phyloP scores from a whole-genome alignment of 306 rosid species.

The Prunus salicina region DNA sequence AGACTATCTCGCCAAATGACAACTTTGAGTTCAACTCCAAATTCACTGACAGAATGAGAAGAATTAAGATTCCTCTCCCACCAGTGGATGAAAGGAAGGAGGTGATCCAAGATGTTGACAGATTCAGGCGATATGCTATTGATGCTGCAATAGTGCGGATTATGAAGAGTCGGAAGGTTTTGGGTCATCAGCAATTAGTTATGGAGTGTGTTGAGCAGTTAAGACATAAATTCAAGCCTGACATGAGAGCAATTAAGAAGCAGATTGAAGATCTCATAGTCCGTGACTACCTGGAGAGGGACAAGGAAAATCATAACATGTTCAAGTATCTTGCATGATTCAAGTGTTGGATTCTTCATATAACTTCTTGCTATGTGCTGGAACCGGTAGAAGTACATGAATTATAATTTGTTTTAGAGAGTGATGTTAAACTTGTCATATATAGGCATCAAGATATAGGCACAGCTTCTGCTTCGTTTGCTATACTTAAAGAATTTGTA shows the following conservation, averaged over 20 bases:
- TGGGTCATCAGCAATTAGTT: slow-evolving; percentile 57
- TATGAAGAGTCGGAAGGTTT: slow-evolving; percentile 67
- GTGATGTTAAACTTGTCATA: background rate
- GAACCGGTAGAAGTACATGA: background rate
- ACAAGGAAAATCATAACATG: slow-evolving; percentile 41
- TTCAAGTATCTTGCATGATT: slow-evolving; percentile 56
- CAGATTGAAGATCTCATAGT: slow-evolving; percentile 70
- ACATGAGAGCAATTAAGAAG: slow-evolving; percentile 72
- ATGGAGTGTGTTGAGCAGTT: slow-evolving; percentile 63
- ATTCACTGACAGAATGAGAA: slow-evolving; percentile 68
- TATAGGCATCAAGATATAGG: background rate
- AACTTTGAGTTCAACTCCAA: slow-evolving; percentile 55
- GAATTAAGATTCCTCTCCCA: slow-evolving; percentile 78
- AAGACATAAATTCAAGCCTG: slow-evolving; percentile 78
- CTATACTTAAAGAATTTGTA: background rate
- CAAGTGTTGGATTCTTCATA: background rate
- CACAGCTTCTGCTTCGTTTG: background rate
- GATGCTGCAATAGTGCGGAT: slow-evolving; percentile 85
- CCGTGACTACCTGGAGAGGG: slow-evolving; percentile 70
- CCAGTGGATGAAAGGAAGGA: slow-evolving; percentile 63
- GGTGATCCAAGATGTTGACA: slow-evolving; percentile 64
- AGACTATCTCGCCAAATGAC: slow-evolving; percentile 44
- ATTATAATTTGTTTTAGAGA: background rate
- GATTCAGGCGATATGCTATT: slow-evolving; percentile 68
- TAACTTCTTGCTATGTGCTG: background rate